Percentiles rank a stretch among this genome's conserved stretches.
phyloP scores from a whole-genome alignment of 2,329 filamentous ascomycete genomes.

The Penicillium sp. region DNA sequence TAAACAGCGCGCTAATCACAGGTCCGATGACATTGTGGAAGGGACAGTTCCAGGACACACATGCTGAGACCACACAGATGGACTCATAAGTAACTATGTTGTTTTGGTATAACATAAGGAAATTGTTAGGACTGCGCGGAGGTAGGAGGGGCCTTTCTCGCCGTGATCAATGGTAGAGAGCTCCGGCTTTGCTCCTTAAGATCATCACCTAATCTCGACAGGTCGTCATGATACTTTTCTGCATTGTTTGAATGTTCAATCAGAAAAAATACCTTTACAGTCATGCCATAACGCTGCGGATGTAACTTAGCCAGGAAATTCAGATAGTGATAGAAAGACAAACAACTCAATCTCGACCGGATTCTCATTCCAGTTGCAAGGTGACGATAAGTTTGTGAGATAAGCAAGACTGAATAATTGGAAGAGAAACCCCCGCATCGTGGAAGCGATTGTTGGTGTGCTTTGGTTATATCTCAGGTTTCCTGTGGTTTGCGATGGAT shows the following conservation, averaged over 20 bases:
- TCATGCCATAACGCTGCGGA: too few species aligned
- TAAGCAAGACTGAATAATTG: not conserved
- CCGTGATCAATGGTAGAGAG: slow-evolving; percentile 74
- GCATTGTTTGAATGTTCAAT: too few species aligned
- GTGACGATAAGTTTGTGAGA: too few species aligned
- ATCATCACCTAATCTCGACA: too few species aligned
- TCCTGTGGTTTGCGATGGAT: not conserved
- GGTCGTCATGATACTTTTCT: too few species aligned
- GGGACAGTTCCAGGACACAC: slow-evolving; percentile 96
- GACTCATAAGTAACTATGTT: slow-evolving; percentile 91
- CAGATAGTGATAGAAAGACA: too few species aligned
- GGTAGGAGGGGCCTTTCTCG: slow-evolving; percentile 76
- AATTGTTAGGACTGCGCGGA: slow-evolving; percentile 76
- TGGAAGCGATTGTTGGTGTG: slow-evolving; percentile 3
- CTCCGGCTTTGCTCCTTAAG: too few species aligned
- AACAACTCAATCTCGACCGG: not conserved
- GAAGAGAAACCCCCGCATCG: slow-evolving; percentile 1
- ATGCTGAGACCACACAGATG: slow-evolving; percentile 87
- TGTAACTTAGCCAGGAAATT: too few species aligned
- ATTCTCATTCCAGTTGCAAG: not conserved
- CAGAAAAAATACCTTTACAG: too few species aligned
- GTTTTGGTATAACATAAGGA: slow-evolving; percentile 93
- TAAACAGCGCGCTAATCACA: slow-evolving; percentile 84
- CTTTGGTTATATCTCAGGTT: not conserved
- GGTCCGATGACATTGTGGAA: slow-evolving; percentile 95